Evolutionary conservation across 2,329 filamentous ascomycete species (phyloP), one percentile per base, ranked within the genome.

Genomic region (Fusarium circinatum): DNA sequence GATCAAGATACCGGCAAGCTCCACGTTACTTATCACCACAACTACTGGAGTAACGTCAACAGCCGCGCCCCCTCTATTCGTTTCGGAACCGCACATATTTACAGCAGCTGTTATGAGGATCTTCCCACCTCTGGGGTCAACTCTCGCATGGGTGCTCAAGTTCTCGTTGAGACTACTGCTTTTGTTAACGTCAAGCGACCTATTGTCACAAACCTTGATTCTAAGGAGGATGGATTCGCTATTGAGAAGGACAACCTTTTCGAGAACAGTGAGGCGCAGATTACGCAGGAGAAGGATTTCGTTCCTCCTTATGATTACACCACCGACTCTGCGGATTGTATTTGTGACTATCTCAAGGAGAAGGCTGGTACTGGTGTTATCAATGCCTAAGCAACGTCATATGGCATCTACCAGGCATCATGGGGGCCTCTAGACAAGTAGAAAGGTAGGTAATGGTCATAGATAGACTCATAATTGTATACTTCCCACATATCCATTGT

Each of bases 31-130:
- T 89, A 87, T 79, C 83, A 83, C 80, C 86, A 89, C 82, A 90
- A 90, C 84, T 85, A 87, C 83, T 78, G 84, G 83, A 75, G 79
- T 66, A 89, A 90, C 81, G 82, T 90, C 77, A 89, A 90, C 83
- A 82, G 8, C 88, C 89, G 12, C 84, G 83, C 70, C 6, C 77
- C 73, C 17, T 79, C 75, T 17, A 80, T 90, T 78, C 87, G 89
- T 70, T 90, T 90, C 80, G 89, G 89, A n/a, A 89, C 86, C 22
- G 88, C 84, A 6, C 89, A 91, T 77, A 79, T 91, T 75, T 89
- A 77, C 70, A 90, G 89, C 84, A 85, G 83, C 77, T 87, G 85
- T 79, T 88, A 85, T 79, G 80, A 83, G 74, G 76, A 84, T 61
- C 81, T 85, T 22, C 79, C 80, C 3, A 81, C 79, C 8, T 84